Base-by-base conservation (phyloP, 2,329 filamentous ascomycete genomes). In the Penicillium expansum region DNA sequence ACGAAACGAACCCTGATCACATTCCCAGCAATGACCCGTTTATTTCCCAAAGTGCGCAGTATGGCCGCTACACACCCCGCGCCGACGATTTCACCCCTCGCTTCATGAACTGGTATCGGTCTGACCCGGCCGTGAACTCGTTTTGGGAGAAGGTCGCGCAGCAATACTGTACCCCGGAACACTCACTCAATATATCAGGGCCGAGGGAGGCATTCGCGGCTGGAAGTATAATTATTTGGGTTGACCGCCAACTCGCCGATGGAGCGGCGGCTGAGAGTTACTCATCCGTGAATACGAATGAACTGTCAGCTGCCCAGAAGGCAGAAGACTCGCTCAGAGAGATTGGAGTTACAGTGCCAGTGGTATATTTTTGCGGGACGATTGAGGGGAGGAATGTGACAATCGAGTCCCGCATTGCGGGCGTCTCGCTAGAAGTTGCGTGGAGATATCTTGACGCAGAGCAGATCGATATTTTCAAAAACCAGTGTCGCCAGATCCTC, bases 361-460 rank as follows among this genome's bases (percentile, higher is more conserved):
- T 70, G 42, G 68, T 74, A 58, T 68, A 71, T 49, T 75, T 75
- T n/a, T 74, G 67, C 51, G 71, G 73, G 14, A 71, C 63, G 32
- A 64, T 77, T 43, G 69, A 73, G 27, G 73, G 68, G 41, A 74
- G 70, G 50, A 76, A 77, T 56, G 66, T 76, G 39, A 71, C 74
- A 8, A 68, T 75, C 41, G 74, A 76, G 61, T 74, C 73, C 14
- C 66, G 74, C 42, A 72, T 77, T 22, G 72, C 74, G 4, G 75
- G 75, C 5, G 71, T 76, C 47, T 71, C 74, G 14, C 61, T 77
- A 30, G 71, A 76, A 41, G 65, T 71, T 42, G 73, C 68, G n/a
- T 77, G 69, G 71, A 71, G 64, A 22, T 71, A 74, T 52, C 68
- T 77, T 22, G 67, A 63, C 20, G n/a, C 55, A 9, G 63, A 67